phyloP scores from a whole-genome alignment of 164 flowering plant species.

The Stephania japonica region DNA sequence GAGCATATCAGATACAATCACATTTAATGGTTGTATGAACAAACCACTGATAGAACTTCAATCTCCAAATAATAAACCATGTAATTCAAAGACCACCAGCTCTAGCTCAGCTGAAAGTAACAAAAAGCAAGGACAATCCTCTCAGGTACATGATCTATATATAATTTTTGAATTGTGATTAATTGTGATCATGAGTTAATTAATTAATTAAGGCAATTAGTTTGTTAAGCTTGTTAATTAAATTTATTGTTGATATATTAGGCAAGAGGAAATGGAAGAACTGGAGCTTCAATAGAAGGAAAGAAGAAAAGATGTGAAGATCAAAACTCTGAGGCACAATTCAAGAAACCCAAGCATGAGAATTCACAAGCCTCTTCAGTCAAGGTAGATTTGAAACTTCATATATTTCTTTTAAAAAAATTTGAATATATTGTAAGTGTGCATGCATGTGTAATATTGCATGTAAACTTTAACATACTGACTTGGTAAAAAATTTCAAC shows the following conservation, averaged over 20 bases:
- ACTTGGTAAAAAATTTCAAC: neutral
- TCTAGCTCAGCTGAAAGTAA: conserved; percentile 19
- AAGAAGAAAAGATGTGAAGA: conserved; percentile 57
- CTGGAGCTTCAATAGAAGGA: conserved; percentile 30
- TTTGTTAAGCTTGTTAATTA: neutral
- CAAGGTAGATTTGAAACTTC: conserved; percentile 33
- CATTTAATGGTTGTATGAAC: conserved; percentile 24
- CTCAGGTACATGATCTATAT: conserved; percentile 23
- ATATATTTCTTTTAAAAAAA: neutral
- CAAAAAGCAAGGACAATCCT: conserved; percentile 31
- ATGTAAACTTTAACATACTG: neutral
- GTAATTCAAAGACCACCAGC: conserved; percentile 16
- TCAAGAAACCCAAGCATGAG: conserved; percentile 52
- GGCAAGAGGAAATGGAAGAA: conserved; percentile 33
- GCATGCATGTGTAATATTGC: neutral
- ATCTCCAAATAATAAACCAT: conserved; percentile 21
- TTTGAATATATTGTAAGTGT: neutral
- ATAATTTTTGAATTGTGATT: neutral
- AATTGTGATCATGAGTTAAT: too few species aligned
- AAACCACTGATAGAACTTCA: conserved; percentile 32
- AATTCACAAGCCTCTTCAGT: conserved; percentile 34
- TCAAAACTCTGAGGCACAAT: conserved; percentile 20
- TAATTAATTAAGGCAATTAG: too few species aligned
- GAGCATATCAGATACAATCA: conserved; percentile 28
- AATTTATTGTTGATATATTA: neutral